A percentile compares a stretch with the other conserved stretches of the same genome.
Conservation (phyloP, 1,139 yeast genomes). For the Debaryomyces robertsiae region DNA sequence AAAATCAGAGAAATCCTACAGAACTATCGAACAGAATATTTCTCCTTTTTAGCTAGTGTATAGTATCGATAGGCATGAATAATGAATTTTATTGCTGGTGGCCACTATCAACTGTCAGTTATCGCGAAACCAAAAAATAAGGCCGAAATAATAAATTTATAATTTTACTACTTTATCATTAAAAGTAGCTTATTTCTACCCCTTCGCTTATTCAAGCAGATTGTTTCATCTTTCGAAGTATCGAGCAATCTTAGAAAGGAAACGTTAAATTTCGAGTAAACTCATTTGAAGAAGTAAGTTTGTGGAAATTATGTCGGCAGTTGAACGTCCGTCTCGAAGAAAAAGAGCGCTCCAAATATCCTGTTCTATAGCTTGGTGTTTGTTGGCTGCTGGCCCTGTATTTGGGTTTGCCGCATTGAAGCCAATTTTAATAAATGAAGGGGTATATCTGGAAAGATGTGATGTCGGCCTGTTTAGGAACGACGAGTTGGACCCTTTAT, state of each 20-base stretch:
- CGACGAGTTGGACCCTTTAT: conserved; percentile 16
- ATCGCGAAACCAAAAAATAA: neutral
- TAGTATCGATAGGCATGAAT: neutral
- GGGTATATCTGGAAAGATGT: conserved; percentile 72
- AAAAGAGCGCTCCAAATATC: conserved; percentile 29
- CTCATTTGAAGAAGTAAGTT: no score
- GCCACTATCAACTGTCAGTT: neutral
- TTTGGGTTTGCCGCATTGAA: conserved; percentile 95
- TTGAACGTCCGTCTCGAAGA: conserved; percentile 19
- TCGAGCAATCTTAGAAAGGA: no score
- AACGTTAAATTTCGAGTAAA: neutral
- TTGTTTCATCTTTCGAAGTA: no score
- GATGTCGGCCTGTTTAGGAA: conserved; percentile 13
- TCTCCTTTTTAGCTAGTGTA: conserved; percentile 17
- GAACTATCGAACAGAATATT: conserved; percentile 38
- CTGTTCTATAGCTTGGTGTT: conserved; percentile 85
- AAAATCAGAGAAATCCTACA: conserved; percentile 34
- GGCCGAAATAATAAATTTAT: no score
- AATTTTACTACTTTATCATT: neutral
- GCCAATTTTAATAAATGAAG: conserved; percentile 74
- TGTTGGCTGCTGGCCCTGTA: conserved; percentile 88
- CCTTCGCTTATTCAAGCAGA: no score
- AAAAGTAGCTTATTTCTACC: neutral
- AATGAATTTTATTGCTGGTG: no score
- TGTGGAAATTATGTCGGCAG: conserved; percentile 11